Evolutionary conservation across 2,329 filamentous ascomycete genomes (phyloP).

Genomic region (Cryphonectria nitschkei): DNA sequence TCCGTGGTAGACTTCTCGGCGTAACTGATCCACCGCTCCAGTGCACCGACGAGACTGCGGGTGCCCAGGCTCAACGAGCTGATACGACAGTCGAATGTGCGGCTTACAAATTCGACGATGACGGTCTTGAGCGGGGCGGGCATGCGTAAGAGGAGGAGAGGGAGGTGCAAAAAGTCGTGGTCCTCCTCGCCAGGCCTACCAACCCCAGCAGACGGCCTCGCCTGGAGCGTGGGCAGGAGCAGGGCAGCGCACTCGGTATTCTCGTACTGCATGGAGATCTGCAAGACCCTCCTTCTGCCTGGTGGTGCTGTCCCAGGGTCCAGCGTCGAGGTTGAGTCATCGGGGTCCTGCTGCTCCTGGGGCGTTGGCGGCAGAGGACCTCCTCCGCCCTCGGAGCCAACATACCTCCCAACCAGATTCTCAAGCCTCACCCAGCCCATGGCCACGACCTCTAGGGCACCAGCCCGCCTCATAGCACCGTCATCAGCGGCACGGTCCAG

Average conservation of each 20-base stretch:
- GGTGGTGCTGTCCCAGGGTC: constrained; percentile 23
- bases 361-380: constrained; percentile 4
- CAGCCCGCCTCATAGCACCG: constrained; percentile 43
- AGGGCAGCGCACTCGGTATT: constrained; percentile 55
- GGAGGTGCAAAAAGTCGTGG: constrained; percentile 50
- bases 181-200: constrained; percentile 15
- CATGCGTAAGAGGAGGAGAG: constrained; percentile 60
- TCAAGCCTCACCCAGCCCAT: constrained; percentile 50
- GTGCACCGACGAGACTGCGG: constrained; percentile 51
- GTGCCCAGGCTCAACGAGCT: constrained; percentile 54
- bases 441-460: constrained; percentile 50
- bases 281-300: constrained; percentile 42
- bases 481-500: constrained; percentile 46
- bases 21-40: constrained; percentile 55
- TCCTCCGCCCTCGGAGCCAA: constrained; percentile 36
- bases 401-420: constrained; percentile 32
- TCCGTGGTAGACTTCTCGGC: constrained; percentile 42
- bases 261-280: constrained; percentile 56
- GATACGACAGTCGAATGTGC: constrained; percentile 60
- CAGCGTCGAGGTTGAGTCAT: constrained; percentile 21
- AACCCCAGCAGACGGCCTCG: constrained; percentile 7
- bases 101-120: constrained; percentile 55
- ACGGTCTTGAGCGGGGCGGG: constrained; percentile 54
- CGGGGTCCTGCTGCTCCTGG: constrained; percentile 15
- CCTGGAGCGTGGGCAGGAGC: constrained; percentile 46